Percentiles rank a stretch among this genome's conserved stretches.
Conservation (phyloP, 2,329 filamentous ascomycete species). For the Colletotrichum plurivorum region DNA sequence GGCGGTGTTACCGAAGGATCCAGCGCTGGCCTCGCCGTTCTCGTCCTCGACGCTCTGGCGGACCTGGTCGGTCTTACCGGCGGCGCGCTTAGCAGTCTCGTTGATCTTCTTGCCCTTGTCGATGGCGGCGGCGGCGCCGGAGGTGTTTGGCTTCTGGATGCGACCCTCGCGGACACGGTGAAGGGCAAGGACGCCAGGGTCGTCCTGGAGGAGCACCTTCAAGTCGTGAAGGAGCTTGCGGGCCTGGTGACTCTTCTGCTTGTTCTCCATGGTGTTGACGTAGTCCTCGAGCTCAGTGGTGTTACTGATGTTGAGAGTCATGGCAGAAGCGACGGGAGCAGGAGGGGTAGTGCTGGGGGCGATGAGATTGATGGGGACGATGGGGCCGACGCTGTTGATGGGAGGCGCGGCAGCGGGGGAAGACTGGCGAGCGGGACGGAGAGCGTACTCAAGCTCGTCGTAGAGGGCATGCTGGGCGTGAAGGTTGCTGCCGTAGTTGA, state of each 20-base stretch:
- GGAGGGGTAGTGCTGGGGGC: neutral
- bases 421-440: neutral
- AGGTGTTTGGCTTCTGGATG: conserved; percentile 2
- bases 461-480: conserved; percentile 27
- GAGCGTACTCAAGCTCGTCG: conserved; percentile 17
- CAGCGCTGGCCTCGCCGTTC: too few relatives aligned
- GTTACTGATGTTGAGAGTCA: neutral
- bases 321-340: neutral
- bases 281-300: conserved; percentile 24
- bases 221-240: conserved; percentile 29
- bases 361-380: neutral
- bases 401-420: neutral
- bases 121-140: neutral
- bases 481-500: conserved; percentile 26
- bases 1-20: too few relatives aligned
- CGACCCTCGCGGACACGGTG: conserved; percentile 15
- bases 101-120: too few relatives aligned
- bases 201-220: conserved; percentile 19
- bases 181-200: conserved; percentile 7
- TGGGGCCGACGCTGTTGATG: neutral
- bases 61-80: too few relatives aligned
- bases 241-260: conserved; percentile 10
- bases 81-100: too few relatives aligned
- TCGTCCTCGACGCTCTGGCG: too few relatives aligned
- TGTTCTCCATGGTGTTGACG: conserved; percentile 22